A percentile compares a stretch with the other conserved stretches of the same genome.
phyloP scores from a whole-genome alignment of 805 yeast genomes.

The Isabelozyma gotoi region DNA sequence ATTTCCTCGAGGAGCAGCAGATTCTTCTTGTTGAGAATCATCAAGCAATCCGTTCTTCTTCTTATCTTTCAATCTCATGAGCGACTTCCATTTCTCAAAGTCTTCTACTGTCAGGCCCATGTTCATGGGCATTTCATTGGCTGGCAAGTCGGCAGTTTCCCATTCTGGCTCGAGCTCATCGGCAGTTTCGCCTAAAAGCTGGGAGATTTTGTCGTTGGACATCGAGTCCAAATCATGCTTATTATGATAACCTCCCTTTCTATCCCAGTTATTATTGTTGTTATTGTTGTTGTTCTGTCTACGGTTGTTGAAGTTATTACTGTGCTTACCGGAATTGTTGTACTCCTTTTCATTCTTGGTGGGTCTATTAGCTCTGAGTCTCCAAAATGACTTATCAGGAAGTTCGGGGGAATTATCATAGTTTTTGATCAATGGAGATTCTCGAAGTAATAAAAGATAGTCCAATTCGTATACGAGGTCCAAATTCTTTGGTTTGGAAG shows the following conservation, averaged over 20 bases:
- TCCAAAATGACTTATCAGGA: slow-evolving; percentile 53
- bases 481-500: slow-evolving; percentile 3
- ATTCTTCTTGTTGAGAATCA: slow-evolving; percentile 8
- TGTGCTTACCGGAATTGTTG: slow-evolving; percentile 12
- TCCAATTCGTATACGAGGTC: slow-evolving; percentile 24
- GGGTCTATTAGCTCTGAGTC: slow-evolving; percentile 25
- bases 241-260: slow-evolving; percentile 19
- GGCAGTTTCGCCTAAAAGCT: slow-evolving; percentile 33
- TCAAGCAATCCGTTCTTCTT: slow-evolving; percentile 42
- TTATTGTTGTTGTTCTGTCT: slow-evolving; percentile 8
- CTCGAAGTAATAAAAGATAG: slow-evolving; percentile 27
- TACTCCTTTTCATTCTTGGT: slow-evolving; percentile 6
- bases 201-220: slow-evolving; percentile 32
- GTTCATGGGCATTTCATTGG: slow-evolving; percentile 17
- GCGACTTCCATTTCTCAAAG: slow-evolving; percentile 58
- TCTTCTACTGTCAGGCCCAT: slow-evolving; percentile 57
- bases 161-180: slow-evolving; percentile 41
- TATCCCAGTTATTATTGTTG: slow-evolving; percentile 30
- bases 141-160: slow-evolving; percentile 29
- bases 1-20: slow-evolving; percentile 23
- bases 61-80: slow-evolving; percentile 51
- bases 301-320: slow-evolving; percentile 13
- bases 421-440: slow-evolving; percentile 33
- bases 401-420: slow-evolving; percentile 29
- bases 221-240: slow-evolving; percentile 27